phyloP scores from a whole-genome alignment of 148 eudicot species.

The Vaccinium vitisidaea region DNA sequence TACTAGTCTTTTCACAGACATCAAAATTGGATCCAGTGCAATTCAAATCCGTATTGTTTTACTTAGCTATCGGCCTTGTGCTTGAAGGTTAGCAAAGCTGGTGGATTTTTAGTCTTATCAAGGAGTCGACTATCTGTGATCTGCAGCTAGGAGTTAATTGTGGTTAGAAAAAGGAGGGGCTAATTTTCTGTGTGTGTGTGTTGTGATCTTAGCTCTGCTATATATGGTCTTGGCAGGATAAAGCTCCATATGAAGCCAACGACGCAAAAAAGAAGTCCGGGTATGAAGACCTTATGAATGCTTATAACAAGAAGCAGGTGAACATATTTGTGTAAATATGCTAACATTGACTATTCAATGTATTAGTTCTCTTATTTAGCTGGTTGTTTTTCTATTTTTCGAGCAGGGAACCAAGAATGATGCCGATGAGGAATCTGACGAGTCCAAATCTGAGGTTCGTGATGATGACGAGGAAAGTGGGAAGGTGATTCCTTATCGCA shows the following conservation, averaged over 20 bases:
- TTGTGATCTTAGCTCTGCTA: background rate
- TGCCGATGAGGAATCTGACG: conserved; percentile 51
- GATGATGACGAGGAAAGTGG: conserved; percentile 53
- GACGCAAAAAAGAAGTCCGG: conserved; percentile 58
- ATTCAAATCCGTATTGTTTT: too few relatives aligned
- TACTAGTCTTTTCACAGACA: too few relatives aligned
- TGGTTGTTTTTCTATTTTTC: background rate
- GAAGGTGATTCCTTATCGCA: conserved; percentile 31
- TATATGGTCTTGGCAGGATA: conserved; percentile 39
- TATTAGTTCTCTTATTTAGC: background rate
- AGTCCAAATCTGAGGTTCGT: conserved; percentile 32
- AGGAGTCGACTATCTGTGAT: background rate
- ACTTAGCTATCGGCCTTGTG: background rate
- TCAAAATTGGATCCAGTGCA: too few relatives aligned
- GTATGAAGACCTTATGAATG: conserved; percentile 46
- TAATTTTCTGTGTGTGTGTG: background rate
- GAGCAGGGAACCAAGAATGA: conserved; percentile 46
- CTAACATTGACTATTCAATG: background rate
- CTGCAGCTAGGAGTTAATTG: background rate
- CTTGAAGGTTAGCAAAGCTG: conserved; percentile 70
- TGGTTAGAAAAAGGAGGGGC: background rate
- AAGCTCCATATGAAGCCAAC: conserved; percentile 63
- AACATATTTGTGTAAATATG: background rate
- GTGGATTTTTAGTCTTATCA: conserved; percentile 27
- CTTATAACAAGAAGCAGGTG: conserved; percentile 62